Conservation (phyloP, 208 protist species). For the Herpetomonas samuelpessoai region DNA sequence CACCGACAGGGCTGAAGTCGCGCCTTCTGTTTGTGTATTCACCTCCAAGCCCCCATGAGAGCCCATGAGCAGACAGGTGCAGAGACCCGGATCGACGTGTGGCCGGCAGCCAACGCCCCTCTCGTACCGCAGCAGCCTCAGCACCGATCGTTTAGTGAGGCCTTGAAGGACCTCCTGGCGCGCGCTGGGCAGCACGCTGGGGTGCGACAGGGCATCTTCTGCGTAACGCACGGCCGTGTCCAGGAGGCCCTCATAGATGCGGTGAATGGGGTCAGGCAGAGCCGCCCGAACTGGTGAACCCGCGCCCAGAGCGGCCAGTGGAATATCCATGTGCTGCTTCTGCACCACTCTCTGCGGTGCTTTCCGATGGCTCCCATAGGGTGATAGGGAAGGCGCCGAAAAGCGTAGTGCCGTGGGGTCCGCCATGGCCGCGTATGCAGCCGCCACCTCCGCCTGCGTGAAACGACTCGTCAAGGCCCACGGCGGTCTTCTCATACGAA, state of each 20-base stretch:
- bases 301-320: conserved; percentile 14
- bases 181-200: conserved; percentile 7
- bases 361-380: not conserved
- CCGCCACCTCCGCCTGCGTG: conserved; percentile 20
- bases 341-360: not conserved
- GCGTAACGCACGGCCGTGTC: conserved; percentile 29
- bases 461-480: conserved; percentile 26
- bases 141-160: conserved; percentile 43
- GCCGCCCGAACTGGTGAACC: conserved; percentile 6
- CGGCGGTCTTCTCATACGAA: too few relatives aligned
- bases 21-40: conserved; percentile 11
- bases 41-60: conserved; percentile 60
- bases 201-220: conserved; percentile 15
- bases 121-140: conserved; percentile 65
- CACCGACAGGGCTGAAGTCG: conserved; percentile 1
- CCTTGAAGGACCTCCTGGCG: conserved; percentile 23
- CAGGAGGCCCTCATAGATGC: conserved; percentile 30
- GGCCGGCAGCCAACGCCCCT: conserved; percentile 52
- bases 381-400: not conserved
- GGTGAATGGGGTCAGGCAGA: conserved; percentile 34
- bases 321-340: conserved; percentile 4
- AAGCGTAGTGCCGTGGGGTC: not conserved
- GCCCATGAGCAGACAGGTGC: conserved; percentile 55
- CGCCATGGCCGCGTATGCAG: conserved; percentile 40
- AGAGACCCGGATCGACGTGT: conserved; percentile 76